These are phyloP conservation scores for Moringa oleifera DNA, from an alignment of 345 rosid species.

Conservation along the genomic window DNA sequence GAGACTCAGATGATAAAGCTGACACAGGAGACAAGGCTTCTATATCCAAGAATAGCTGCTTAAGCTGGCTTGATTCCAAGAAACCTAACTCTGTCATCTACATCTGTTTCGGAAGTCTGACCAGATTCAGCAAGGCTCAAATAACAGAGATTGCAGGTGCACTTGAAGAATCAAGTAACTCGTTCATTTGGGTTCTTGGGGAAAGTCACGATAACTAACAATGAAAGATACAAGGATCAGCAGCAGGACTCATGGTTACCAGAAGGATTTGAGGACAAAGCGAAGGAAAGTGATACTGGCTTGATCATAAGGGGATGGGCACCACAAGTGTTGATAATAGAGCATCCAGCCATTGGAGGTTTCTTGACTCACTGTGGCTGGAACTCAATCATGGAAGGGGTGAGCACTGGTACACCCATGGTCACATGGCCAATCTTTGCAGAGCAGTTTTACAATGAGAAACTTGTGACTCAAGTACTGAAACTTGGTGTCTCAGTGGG, in stretches of 20 bases:
- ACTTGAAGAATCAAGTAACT: conserved; percentile 34
- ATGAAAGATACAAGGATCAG: not conserved
- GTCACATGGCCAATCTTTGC: conserved; percentile 41
- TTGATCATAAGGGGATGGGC: conserved; percentile 32
- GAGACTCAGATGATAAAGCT: conserved; percentile 8
- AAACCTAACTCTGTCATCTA: conserved; percentile 37
- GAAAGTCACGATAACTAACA: conserved; percentile 2
- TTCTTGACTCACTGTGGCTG: conserved; percentile 45
- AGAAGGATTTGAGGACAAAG: conserved; percentile 26
- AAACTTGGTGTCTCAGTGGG: conserved; percentile 27
- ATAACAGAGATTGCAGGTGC: conserved; percentile 35
- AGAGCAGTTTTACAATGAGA: conserved; percentile 38
- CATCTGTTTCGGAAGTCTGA: conserved; percentile 38
- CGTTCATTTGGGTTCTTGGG: conserved; percentile 37
- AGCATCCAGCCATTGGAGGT: conserved; percentile 30
- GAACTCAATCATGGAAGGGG: conserved; percentile 36
- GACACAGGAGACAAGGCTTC: conserved; percentile 22
- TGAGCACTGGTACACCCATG: conserved; percentile 21
- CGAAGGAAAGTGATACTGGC: conserved; percentile 20
- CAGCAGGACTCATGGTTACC: conserved; percentile 20
- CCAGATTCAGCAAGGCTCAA: conserved; percentile 22
- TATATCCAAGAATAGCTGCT: conserved; percentile 24
- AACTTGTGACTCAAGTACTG: conserved; percentile 28
- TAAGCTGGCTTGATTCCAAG: conserved; percentile 37
- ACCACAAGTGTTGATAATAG: conserved; percentile 27